Percentiles rank a stretch among this genome's conserved stretches.
These are phyloP conservation scores for Picea abies DNA, from an alignment of 83 land plant genomes.

Conservation along the genomic window DNA sequence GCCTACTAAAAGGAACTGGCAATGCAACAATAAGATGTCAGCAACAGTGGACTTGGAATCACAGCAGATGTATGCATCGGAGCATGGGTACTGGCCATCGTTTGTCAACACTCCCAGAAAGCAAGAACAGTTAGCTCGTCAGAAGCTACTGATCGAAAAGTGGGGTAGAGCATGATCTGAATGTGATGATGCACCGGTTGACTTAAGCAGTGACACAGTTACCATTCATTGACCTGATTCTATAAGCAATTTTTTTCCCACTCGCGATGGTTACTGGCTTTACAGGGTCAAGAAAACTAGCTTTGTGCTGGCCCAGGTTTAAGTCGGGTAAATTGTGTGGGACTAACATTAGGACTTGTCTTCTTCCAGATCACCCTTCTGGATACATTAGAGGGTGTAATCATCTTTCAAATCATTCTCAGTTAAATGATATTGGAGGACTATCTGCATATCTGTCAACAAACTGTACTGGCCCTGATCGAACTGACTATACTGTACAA, in stretches of 20 bases:
- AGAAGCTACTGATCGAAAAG: conserved; percentile 13
- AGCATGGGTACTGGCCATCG: conserved; percentile 17
- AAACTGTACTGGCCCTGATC: not conserved
- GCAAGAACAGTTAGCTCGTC: conserved; percentile 12
- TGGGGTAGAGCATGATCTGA: conserved; percentile 15
- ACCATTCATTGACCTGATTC: not conserved
- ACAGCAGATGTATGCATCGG: not conserved
- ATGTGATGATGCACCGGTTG: not conserved
- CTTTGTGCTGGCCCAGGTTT: not conserved
- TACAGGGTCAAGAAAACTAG: not conserved
- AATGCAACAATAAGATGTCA: not conserved
- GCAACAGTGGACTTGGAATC: not conserved
- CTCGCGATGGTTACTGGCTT: not conserved
- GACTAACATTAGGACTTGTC: not conserved
- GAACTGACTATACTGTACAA: conserved; percentile 11
- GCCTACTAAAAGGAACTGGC: conserved; percentile 5
- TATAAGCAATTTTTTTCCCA: conserved; percentile 3
- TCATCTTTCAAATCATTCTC: conserved; percentile 11
- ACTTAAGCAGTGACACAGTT: not conserved
- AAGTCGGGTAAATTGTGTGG: not conserved
- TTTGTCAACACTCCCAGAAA: conserved; percentile 9
- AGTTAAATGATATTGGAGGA: not conserved
- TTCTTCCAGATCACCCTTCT: not conserved
- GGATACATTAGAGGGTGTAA: not conserved
- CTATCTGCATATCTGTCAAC: not conserved